A percentile compares a stretch with the other conserved stretches of the same genome.
Conservation (phyloP, 2,329 filamentous ascomycete species). For the Aaosphaeria pasadenensis region DNA sequence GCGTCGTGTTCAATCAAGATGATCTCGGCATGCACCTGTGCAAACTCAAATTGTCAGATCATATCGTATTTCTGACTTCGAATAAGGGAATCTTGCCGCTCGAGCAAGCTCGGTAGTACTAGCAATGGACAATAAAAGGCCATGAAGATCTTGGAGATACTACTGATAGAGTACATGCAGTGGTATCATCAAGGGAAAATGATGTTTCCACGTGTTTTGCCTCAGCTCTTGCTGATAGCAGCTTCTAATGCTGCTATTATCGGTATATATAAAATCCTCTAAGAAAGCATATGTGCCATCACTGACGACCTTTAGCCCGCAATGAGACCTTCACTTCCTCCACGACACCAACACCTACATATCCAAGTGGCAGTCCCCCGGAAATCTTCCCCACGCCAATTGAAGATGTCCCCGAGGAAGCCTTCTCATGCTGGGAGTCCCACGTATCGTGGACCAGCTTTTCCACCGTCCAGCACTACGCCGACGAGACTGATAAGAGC, state of each 20-base stretch:
- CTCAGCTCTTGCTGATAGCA: not conserved
- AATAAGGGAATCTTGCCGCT: too few species aligned
- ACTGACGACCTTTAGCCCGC: not conserved
- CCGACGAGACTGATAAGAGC: not conserved
- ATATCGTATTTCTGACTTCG: too few species aligned
- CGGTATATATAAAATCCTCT: not conserved
- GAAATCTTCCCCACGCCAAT: not conserved
- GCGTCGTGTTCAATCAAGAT: too few species aligned
- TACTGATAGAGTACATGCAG: too few species aligned
- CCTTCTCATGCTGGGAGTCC: slow-evolving; percentile 3
- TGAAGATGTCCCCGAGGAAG: slow-evolving; percentile 1
- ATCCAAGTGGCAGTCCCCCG: slow-evolving; percentile 1
- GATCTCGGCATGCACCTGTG: too few species aligned
- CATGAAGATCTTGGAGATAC: too few species aligned
- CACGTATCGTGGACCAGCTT: slow-evolving; percentile 1
- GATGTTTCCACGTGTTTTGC: not conserved
- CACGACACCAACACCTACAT: not conserved
- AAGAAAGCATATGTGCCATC: not conserved
- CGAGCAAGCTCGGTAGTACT: too few species aligned
- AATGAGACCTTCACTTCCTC: not conserved
- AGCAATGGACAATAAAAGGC: too few species aligned
- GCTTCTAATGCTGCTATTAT: not conserved
- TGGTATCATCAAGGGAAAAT: too few species aligned
- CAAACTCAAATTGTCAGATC: too few species aligned
- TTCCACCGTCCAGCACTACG: not conserved